Percentiles rank a stretch among this genome's conserved stretches.
Evolutionary conservation across 768 basidiomycete genomes (phyloP).

Genomic region (Hemileccinum rubropunctum): DNA sequence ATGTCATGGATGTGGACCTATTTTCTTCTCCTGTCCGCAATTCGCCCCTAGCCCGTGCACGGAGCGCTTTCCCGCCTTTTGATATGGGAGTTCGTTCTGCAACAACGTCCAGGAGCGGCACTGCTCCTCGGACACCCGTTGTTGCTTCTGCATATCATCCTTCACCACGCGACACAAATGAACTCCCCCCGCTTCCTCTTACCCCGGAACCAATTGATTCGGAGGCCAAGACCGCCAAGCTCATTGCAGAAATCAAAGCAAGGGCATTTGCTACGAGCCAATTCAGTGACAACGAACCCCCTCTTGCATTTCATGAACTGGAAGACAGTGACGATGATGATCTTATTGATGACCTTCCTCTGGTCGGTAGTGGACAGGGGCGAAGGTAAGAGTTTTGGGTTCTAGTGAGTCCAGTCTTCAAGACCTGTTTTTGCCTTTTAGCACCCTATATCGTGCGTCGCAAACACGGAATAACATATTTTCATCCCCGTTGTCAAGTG

Average conservation of each 20-base stretch:
- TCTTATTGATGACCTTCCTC: constrained; percentile 20
- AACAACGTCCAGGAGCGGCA: constrained; percentile 1
- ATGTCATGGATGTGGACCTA: constrained; percentile 18
- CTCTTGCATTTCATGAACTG: constrained; percentile 40
- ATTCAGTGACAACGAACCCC: constrained; percentile 44
- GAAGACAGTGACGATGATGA: constrained; percentile 55
- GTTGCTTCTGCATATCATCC: constrained; percentile 12
- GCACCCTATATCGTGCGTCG: constrained; percentile 2
- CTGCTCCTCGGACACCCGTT: constrained; percentile 13
- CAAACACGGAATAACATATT: constrained; percentile 3
- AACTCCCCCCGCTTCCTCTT: constrained; percentile 22
- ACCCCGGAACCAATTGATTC: constrained; percentile 33
- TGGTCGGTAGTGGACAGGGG: constrained; percentile 1
- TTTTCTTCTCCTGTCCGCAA: constrained; percentile 8
- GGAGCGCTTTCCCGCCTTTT: constrained; percentile 1
- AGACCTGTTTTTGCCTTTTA: constrained; percentile 1
- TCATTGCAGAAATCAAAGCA: constrained; percentile 67
- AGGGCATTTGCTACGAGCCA: constrained; percentile 46
- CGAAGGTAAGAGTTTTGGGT: constrained; percentile 9
- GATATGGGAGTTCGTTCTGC: constrained; percentile 8
- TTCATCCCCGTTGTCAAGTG: constrained; percentile 24
- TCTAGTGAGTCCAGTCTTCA: not conserved
- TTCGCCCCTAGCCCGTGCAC: constrained; percentile 8
- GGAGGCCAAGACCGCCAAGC: constrained; percentile 47
- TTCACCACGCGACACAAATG: constrained; percentile 24